Evolutionary conservation across 129 eudicot genomes (phyloP).

Genomic region (Flaveria linearis): DNA sequence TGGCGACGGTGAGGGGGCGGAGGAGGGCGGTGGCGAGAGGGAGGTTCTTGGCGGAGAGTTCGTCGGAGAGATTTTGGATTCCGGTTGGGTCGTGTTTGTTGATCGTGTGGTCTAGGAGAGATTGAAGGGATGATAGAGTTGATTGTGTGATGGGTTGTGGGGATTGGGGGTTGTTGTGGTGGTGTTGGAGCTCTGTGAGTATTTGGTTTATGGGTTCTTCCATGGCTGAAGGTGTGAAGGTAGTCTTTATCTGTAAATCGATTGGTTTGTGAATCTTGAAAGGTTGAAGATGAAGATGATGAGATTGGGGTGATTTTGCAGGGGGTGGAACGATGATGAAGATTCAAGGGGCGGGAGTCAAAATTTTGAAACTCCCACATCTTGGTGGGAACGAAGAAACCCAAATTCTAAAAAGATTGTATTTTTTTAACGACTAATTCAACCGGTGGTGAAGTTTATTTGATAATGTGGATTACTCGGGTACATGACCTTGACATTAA

Average conservation of each 20-base stretch:
- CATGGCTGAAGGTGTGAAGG: conserved; percentile 40
- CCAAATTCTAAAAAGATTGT: too few species aligned
- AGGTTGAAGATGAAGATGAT: not conserved
- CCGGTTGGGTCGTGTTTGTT: conserved; percentile 51
- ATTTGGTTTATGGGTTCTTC: conserved; percentile 57
- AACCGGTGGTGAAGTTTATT: too few species aligned
- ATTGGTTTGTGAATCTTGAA: not conserved
- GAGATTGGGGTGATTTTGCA: not conserved
- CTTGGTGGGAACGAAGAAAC: too few species aligned
- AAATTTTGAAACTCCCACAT: not conserved
- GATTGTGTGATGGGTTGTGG: conserved; percentile 56
- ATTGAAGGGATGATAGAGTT: conserved; percentile 52
- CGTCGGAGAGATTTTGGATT: conserved; percentile 48
- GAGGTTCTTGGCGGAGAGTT: conserved; percentile 53
- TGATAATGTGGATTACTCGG: too few species aligned
- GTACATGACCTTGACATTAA: too few species aligned
- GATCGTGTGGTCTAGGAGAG: conserved; percentile 53
- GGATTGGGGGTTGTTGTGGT: conserved; percentile 26
- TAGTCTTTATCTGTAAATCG: not conserved
- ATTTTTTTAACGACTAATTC: too few species aligned
- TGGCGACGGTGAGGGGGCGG: conserved; percentile 47
- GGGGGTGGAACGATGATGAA: not conserved
- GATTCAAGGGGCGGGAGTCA: not conserved
- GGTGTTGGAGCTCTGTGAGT: conserved; percentile 54
- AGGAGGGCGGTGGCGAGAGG: conserved; percentile 47